Evolutionary conservation across 2,329 filamentous ascomycete species (phyloP), one percentile per base, ranked within the genome.

Genomic region (Fusarium subglutinans): DNA sequence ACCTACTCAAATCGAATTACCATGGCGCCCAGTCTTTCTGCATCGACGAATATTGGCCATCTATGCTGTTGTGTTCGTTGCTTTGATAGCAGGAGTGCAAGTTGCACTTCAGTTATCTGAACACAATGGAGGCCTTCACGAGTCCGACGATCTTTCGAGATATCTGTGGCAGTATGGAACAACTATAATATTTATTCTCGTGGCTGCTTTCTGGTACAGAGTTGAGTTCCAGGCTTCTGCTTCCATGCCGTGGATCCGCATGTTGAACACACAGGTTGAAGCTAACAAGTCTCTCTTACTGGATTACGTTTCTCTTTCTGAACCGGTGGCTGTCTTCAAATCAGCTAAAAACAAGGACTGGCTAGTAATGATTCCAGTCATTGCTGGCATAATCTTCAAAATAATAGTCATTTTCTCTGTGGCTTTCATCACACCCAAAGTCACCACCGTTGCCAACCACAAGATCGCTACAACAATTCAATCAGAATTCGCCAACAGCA

Each of bases 171-270:
- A 83, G 56, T 82, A 83, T 58, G 79, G 78, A 18, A 80, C 80
- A 6, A 80, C 81, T 1, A 77, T 81, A 15, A 63, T 84, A 18
- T 74, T 84, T 51, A 79, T 79, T 8, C 57, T 82, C 0, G 69
- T 82, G 22, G 80, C 81, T 9, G 79, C 77, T 18, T 41, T 80
- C 14, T 85, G 83, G 82, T 72, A 71, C 15, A 78, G 83, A 22
- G 82, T 83, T 15, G 83, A 85, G 54, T 83, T 81, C 60, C 83
- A 85, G 65, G 76, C 81, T n/a, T 82, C 81, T 45, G 71, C 77
- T 15, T 74, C 78, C 2, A 83, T 83, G 40, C 83, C 83, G 3
- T 85, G 83, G 83, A 67, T 80, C 7, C 80, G 80, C 5, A 74
- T 84, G 70, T 72, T 79, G 11, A 77, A 78, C 24, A 79, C 73